phyloP scores from a whole-genome alignment of 139 green algal species.

The Volvox reticuliferus region DNA sequence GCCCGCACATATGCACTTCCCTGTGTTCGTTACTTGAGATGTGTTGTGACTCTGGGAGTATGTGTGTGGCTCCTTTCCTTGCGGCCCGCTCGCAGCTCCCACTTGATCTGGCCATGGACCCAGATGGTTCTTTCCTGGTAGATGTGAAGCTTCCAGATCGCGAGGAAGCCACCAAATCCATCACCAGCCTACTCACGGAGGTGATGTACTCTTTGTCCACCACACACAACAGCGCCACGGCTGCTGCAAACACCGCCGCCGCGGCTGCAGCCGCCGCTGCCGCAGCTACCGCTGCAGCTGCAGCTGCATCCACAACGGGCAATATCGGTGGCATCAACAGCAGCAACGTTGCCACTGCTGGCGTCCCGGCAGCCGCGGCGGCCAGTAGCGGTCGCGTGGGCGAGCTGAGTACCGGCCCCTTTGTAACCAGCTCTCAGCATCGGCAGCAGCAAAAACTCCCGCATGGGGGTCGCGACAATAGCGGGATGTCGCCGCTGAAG shows the following conservation, averaged over 20 bases:
- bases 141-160: conserved; percentile 70
- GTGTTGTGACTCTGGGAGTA: too few relatives aligned
- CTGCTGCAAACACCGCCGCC: not conserved
- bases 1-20: too few relatives aligned
- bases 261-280: not conserved
- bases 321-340: not conserved
- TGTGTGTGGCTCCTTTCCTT: too few relatives aligned
- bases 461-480: not conserved
- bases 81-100: conserved; percentile 47
- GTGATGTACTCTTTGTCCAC: conserved; percentile 44
- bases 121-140: conserved; percentile 66
- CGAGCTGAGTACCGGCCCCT: not conserved
- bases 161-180: conserved; percentile 43
- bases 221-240: conserved; percentile 3
- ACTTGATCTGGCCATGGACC: conserved; percentile 69
- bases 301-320: not conserved
- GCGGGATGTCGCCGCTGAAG: too few relatives aligned
- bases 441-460: not conserved
- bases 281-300: not conserved
- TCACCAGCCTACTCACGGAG: conserved; percentile 50
- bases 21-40: too few relatives aligned
- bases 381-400: not conserved
- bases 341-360: not conserved
- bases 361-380: not conserved
- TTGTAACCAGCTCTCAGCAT: not conserved